phyloP scores from a whole-genome alignment of 108 stramenopile species.

The Nitzschia sp. region DNA sequence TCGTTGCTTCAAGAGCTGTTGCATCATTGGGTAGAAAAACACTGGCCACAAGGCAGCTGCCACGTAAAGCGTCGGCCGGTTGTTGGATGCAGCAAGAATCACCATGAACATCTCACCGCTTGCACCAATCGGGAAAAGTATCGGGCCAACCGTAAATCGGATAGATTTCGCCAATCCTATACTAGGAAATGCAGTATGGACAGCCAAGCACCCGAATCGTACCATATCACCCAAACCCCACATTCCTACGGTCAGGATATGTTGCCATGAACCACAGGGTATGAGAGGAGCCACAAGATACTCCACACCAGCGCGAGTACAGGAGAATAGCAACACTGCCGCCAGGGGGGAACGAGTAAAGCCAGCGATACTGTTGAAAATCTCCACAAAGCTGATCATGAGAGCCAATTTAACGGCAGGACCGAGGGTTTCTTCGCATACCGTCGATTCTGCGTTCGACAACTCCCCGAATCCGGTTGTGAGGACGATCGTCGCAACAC shows the following conservation, averaged over 20 bases:
- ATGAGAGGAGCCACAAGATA: slow-evolving; percentile 39
- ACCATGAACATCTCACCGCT: slow-evolving; percentile 53
- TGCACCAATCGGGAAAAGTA: slow-evolving; percentile 52
- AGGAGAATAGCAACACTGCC: slow-evolving; percentile 40
- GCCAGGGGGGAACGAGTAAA: slow-evolving; percentile 32
- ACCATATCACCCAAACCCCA: slow-evolving; percentile 47
- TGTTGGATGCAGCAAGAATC: slow-evolving; percentile 6
- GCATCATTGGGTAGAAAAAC: slow-evolving; percentile 45
- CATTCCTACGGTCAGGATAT: slow-evolving; percentile 34
- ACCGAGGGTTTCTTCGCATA: slow-evolving; percentile 2
- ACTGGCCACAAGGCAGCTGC: slow-evolving; percentile 48
- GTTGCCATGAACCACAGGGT: slow-evolving; percentile 23
- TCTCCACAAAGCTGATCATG: slow-evolving; percentile 32
- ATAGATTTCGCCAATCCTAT: slow-evolving; percentile 27
- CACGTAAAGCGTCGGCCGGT: slow-evolving; percentile 19
- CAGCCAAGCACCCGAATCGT: slow-evolving; percentile 50
- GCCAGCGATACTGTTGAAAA: slow-evolving; percentile 32
- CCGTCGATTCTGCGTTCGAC: background rate
- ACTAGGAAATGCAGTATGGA: slow-evolving; percentile 17
- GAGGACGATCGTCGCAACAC: slow-evolving; percentile 10
- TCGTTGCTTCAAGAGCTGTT: slow-evolving; percentile 46
- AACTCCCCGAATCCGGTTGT: background rate
- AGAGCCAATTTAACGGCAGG: slow-evolving; percentile 26
- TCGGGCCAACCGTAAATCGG: slow-evolving; percentile 45
- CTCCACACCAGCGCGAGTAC: slow-evolving; percentile 38